Base-by-base conservation (phyloP, 73 alveolate species). In the Stentor roeselii region DNA sequence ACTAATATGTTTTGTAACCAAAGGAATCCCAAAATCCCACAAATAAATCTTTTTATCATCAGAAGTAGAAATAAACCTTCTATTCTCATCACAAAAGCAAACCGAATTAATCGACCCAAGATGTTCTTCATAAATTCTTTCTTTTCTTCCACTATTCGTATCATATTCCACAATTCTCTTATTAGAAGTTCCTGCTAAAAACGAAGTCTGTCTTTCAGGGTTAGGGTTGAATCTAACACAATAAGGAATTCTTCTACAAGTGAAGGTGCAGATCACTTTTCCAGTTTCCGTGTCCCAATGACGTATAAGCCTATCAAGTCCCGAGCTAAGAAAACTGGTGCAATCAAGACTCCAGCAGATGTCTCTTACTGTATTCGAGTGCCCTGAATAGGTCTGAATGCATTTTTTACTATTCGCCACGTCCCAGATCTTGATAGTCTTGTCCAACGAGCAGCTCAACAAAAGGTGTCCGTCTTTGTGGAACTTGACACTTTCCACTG, bases 271-370 rank as follows among this genome's bases (percentile, higher is more conserved):
- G 60, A 93, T 91, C 2, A 93, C 97, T 90, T 97, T 96, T 4
- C 99, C 99, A 35, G 99, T 95, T 89, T 97, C 99, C 3, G 99
- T 97, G 83, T 97, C 99, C 99, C 99, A 97, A 74, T 84, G 90
- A 59, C 91, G 89, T 0, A 95, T 90, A 36, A 92, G 90, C 90
- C 92, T 97, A 91, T 97, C 99, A 91, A 93, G 96, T 32, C 96
- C 95, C 14, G 98, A 95, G 41, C 96, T 86, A 67, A 97, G 82
- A 90, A 97, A 97, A 60, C 91, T 89, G 67, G 94, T 91, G 39
- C 99, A 99, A 91, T 95, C 99, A 86, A 91, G 91, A 11, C 96
- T 88, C 84, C 97, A 95, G 41, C 95, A 91, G 37, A 97, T 83
- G 86, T 96, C 99, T 91, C 98, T 95, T 34, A 97, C 98, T n/a